Base-by-base conservation (phyloP, 164 flowering plant genomes). In the Kalanchoe fedtschenkoi region DNA sequence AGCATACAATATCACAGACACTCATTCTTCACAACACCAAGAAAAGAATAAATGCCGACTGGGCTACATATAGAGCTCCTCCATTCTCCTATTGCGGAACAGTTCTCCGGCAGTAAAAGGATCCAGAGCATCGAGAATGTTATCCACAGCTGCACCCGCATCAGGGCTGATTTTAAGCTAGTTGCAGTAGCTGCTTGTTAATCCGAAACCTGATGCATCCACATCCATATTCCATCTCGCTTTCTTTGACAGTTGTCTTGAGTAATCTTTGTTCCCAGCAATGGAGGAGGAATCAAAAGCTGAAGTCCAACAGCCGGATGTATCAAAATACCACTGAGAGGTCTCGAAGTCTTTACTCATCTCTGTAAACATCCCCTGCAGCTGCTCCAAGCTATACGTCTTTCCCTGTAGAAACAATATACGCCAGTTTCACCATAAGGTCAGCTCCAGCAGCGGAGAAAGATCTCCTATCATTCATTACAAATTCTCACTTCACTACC, bases 291-390 rank as follows among this genome's bases (percentile, higher is more conserved):
- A 55, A 6, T 70, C 69, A 14, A 60, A 7, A 19, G 37, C 17
- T 4, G 66, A 46, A 14, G 63, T 2, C 11, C 59, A 56, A 34
- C 41, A 44, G 37, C 6, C 14, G 30, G 56, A 26, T 11, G 56
- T 51, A 24, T 26, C 56, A 51, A 9, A 24, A 2, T 21, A 60
- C 68, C 58, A 41, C 17, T 64, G 35, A 14, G 72, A 28, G 62
- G 66, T 38, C 41, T 68, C 68, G 24, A 75, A 66, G 15, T 66
- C 71, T 61, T 64, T 41, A 7, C 64, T 74, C 86, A 84, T 80
- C 56, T 81, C 86, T 34, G 37, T 21, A 6, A 81, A 66, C 89
- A 81, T 81, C 1, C 22, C 53, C 65, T 80, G 89, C 0, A 84
- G 64, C 42, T 81, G 86, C 66, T 71, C 79, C 67, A 77, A 9